Evolutionary conservation across 164 flowering plant species (phyloP).

Genomic region (Vitis rotundifolia): DNA sequence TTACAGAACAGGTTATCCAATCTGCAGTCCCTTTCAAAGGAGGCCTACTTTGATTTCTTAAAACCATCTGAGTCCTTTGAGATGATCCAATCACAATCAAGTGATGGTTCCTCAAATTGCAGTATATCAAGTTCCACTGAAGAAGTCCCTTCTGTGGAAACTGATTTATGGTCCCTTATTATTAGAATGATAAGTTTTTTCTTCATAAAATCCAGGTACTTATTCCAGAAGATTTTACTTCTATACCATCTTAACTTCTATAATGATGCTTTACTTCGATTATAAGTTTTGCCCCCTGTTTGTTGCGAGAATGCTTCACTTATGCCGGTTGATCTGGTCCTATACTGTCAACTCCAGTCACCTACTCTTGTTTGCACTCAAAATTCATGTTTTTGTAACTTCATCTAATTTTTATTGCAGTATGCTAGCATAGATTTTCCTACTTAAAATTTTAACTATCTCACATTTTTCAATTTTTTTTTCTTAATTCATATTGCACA

Average conservation of each 20-base stretch:
- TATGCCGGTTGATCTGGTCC: no score
- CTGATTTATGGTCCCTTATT: slow-evolving; percentile 53
- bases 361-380: no score
- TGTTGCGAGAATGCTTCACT: no score
- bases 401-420: no score
- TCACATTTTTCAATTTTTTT: no score
- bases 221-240: slow-evolving; percentile 5
- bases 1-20: slow-evolving; percentile 64
- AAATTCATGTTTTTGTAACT: no score
- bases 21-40: slow-evolving; percentile 35
- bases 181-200: slow-evolving; percentile 65
- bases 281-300: no score
- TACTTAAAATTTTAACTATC: no score
- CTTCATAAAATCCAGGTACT: slow-evolving; percentile 57
- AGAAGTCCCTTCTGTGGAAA: slow-evolving; percentile 10
- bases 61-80: slow-evolving; percentile 38
- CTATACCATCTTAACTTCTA: neutral
- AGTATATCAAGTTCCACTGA: slow-evolving; percentile 16
- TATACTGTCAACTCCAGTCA: no score
- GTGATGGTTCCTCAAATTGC: slow-evolving; percentile 12
- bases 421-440: no score
- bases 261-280: neutral
- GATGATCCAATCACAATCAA: slow-evolving; percentile 10
- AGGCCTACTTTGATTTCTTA: slow-evolving; percentile 46
- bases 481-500: no score